Evolutionary conservation across 257 asterid genomes (phyloP).

Genomic region (Misopates orontium): DNA sequence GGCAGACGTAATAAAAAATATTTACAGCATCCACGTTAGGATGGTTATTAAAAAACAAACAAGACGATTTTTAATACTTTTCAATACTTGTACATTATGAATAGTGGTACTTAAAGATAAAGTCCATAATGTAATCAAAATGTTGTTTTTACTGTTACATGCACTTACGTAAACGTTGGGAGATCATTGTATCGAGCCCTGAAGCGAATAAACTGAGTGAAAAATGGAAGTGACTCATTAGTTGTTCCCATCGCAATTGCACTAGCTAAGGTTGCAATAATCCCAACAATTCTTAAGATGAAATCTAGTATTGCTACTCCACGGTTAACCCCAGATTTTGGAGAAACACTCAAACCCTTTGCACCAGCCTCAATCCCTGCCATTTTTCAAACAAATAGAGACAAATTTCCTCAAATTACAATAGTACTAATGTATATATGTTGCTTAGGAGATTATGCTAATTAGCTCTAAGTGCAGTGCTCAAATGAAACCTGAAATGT

Average conservation of each 20-base stretch:
- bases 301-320: constrained; percentile 55
- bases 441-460: too few species aligned
- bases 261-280: constrained; percentile 55
- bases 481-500: too few species aligned
- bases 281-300: constrained; percentile 46
- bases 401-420: background rate
- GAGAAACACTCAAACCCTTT: constrained; percentile 28
- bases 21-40: too few species aligned
- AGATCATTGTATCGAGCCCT: constrained; percentile 55
- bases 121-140: too few species aligned
- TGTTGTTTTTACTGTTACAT: too few species aligned
- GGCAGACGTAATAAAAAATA: too few species aligned
- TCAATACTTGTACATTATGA: too few species aligned
- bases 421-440: too few species aligned
- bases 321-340: constrained; percentile 27
- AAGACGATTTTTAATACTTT: too few species aligned
- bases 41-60: too few species aligned
- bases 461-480: too few species aligned
- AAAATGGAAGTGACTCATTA: constrained; percentile 41
- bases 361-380: constrained; percentile 34
- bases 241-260: constrained; percentile 69
- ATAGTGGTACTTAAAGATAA: too few species aligned
- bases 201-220: constrained; percentile 51
- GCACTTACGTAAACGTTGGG: constrained; percentile 66
- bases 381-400: constrained; percentile 12